These are phyloP conservation scores for Cytospora leucostoma DNA, from an alignment of 2,329 filamentous ascomycete species.

Conservation along the genomic window DNA sequence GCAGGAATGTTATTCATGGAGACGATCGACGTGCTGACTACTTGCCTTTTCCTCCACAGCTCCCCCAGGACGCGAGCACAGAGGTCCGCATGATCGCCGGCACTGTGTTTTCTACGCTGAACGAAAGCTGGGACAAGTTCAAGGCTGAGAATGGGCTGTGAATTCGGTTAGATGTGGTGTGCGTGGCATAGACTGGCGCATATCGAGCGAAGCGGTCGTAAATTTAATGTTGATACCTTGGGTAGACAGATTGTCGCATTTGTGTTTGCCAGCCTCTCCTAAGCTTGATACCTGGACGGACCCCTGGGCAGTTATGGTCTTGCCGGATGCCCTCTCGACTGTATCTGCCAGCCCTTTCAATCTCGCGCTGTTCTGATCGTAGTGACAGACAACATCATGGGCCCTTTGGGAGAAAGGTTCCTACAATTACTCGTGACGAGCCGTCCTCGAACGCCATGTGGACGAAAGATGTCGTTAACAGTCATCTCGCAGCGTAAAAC, in stretches of 20 bases:
- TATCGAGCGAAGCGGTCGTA: slow-evolving; percentile 6
- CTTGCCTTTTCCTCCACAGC: slow-evolving; percentile 42
- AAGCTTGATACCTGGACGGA: neutral
- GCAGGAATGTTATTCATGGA: neutral
- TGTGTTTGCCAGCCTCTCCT: neutral
- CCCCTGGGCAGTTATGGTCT: neutral
- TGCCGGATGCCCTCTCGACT: neutral
- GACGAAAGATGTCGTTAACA: no score
- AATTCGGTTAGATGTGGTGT: slow-evolving; percentile 21
- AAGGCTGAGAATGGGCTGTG: slow-evolving; percentile 68
- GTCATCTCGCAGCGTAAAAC: no score
- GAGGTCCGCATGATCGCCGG: slow-evolving; percentile 67
- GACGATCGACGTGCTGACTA: slow-evolving; percentile 26
- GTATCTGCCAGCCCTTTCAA: no score
- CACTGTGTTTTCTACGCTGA: slow-evolving; percentile 66
- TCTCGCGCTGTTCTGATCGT: no score
- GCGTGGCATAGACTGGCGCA: neutral
- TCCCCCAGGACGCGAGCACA: slow-evolving; percentile 64
- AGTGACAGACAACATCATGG: no score
- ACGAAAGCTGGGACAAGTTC: slow-evolving; percentile 75
- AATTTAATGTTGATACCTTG: slow-evolving; percentile 21
- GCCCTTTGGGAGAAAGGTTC: no score
- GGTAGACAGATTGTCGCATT: slow-evolving; percentile 23
- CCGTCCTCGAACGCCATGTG: no score
- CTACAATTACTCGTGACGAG: no score